Base-by-base conservation (phyloP, 495 filamentous ascomycete genomes). In the Bacidia gigantensis region DNA sequence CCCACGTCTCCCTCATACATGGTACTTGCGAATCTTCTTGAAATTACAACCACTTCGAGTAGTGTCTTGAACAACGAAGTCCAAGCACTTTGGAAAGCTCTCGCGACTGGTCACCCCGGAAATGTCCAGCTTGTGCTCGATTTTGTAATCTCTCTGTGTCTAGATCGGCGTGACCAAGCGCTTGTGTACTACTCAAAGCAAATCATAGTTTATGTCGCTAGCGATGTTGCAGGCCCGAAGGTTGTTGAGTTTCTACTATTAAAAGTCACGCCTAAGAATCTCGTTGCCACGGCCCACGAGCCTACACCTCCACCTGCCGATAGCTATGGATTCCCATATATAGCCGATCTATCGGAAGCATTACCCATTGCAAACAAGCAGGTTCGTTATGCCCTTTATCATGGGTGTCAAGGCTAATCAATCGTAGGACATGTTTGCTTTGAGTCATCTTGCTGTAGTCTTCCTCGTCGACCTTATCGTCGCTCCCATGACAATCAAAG, bases 101-200 rank as follows among this genome's bases (percentile, higher is more conserved):
- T 98, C 17, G 92, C 89, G 0, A 96, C 89, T 3, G 93, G 90
- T 1, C 82, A 95, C 67, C 83, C 79, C 3, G 92, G 89, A n/a
- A 98, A 98, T 62, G 92, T 97, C 24, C 84, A 92, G 55, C 74
- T 97, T 17, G 84, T 96, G 10, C 75, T 98, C 3, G 86, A 98
- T 62, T 98, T 97, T 61, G 89, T 97, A 64, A 96, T 97, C 64
- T 80, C 76, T 22, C 77, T 96, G 3, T 97, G 92, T 57, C 65
- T 97, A 26, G 93, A 98, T 54, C 81, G 88, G 44, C 80, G 89
- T 49, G 92, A 98, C 58, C 93, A 97, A 56, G 96, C 94, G 56
- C 96, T 95, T 68, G 89, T 98, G 42, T 87, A 94, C 55, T 95
- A 87, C 62, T 88, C 92, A 2, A 97, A 97, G 69, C 92, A 98